Evolutionary conservation across 495 filamentous ascomycete species (phyloP).

Genomic region (Aspergillus nidulans): DNA sequence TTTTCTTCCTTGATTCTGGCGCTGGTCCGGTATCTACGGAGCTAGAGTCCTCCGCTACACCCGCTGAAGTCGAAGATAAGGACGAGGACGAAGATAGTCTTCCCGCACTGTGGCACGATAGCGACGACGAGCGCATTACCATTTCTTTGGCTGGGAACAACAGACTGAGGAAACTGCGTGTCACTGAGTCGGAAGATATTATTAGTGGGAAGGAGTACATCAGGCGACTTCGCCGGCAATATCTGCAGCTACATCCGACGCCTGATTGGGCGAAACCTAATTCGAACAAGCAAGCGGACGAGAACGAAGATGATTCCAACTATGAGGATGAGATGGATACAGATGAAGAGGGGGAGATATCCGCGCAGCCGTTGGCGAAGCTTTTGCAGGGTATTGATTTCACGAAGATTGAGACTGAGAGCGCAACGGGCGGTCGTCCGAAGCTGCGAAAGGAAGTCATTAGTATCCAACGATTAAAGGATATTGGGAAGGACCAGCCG

Average conservation of each 20-base stretch:
- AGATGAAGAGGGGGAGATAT: slow-evolving; percentile 57
- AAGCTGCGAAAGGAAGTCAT: slow-evolving; percentile 81
- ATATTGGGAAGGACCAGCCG: slow-evolving; percentile 55
- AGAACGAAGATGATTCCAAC: slow-evolving; percentile 40
- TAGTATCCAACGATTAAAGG: slow-evolving; percentile 71
- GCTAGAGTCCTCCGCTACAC: slow-evolving; percentile 29
- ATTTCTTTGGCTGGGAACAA: slow-evolving; percentile 73
- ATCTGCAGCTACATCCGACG: slow-evolving; percentile 69
- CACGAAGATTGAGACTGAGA: slow-evolving; percentile 40
- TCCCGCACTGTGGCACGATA: slow-evolving; percentile 81
- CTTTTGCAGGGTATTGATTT: slow-evolving; percentile 66
- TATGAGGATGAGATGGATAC: slow-evolving; percentile 45
- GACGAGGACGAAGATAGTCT: slow-evolving; percentile 28
- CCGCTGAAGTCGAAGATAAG: slow-evolving; percentile 22
- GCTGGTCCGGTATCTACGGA: slow-evolving; percentile 44
- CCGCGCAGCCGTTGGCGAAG: slow-evolving; percentile 70
- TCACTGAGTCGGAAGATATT: slow-evolving; percentile 76
- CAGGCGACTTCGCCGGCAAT: slow-evolving; percentile 73
- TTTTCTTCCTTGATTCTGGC: slow-evolving; percentile 69
- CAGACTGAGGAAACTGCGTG: slow-evolving; percentile 74
- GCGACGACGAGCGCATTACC: slow-evolving; percentile 83
- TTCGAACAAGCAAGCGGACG: slow-evolving; percentile 47
- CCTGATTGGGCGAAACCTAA: slow-evolving; percentile 70
- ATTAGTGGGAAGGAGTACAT: slow-evolving; percentile 83
- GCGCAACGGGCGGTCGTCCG: slow-evolving; percentile 40